Evolutionary conservation across 495 filamentous ascomycete genomes (phyloP).

Genomic region (Penicillium coffeae): DNA sequence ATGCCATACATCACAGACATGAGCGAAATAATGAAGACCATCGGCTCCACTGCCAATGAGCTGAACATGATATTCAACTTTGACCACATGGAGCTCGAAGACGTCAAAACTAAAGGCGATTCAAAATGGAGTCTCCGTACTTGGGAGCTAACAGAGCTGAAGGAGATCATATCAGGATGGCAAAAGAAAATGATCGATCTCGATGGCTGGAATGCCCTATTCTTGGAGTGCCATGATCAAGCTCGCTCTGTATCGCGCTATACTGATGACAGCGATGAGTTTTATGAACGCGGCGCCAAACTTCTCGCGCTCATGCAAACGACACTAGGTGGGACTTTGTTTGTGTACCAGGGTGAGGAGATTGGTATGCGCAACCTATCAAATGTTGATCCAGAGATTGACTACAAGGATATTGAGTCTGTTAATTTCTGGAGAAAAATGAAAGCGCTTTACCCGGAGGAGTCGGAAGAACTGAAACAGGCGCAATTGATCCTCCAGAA

Average conservation of each 20-base stretch:
- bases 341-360: slow-evolving; percentile 56
- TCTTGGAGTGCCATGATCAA: slow-evolving; percentile 41
- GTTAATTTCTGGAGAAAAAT: slow-evolving; percentile 48
- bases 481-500: slow-evolving; percentile 39
- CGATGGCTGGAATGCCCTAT: slow-evolving; percentile 52
- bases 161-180: too few species aligned
- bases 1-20: too few species aligned
- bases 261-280: slow-evolving; percentile 40
- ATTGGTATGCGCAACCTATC: slow-evolving; percentile 55
- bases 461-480: slow-evolving; percentile 32
- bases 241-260: slow-evolving; percentile 47
- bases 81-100: slow-evolving; percentile 50
- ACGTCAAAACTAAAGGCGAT: slow-evolving; percentile 14
- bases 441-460: slow-evolving; percentile 14
- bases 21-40: not conserved
- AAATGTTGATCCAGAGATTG: slow-evolving; percentile 32
- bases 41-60: slow-evolving; percentile 20
- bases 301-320: slow-evolving; percentile 50
- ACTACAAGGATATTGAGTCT: slow-evolving; percentile 52
- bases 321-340: slow-evolving; percentile 49
- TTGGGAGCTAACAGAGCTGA: too few species aligned
- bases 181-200: too few species aligned
- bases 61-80: slow-evolving; percentile 63
- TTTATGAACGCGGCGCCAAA: slow-evolving; percentile 45
- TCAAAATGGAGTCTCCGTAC: too few species aligned